Percentiles rank a stretch among this genome's conserved stretches.
Conservation (phyloP, 75 land plant species). For the Cryptomeria japonica region DNA sequence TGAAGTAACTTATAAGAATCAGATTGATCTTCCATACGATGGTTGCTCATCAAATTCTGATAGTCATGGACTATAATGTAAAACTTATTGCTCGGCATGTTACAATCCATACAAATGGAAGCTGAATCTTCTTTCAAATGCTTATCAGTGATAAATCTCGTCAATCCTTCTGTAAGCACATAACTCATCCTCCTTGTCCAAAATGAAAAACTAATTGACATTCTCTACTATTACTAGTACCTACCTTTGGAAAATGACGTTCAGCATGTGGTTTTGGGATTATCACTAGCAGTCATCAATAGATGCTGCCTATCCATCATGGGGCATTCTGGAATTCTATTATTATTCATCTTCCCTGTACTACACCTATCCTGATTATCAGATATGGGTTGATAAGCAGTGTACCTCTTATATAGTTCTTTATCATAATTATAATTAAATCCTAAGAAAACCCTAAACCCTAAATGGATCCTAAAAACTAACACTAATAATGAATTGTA, state of each 20-base stretch:
- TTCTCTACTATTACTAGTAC: background rate
- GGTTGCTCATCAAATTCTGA: background rate
- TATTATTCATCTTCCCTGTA: too few species aligned
- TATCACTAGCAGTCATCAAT: background rate
- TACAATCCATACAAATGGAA: constrained; percentile 20
- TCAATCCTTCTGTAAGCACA: constrained; percentile 76
- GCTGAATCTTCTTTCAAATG: constrained; percentile 46
- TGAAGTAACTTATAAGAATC: too few species aligned
- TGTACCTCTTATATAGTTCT: too few species aligned
- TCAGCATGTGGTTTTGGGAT: background rate
- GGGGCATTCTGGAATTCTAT: too few species aligned
- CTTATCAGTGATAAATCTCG: constrained; percentile 65
- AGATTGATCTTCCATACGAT: background rate
- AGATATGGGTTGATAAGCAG: too few species aligned
- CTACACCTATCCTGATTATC: too few species aligned
- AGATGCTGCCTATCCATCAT: background rate
- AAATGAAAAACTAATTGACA: constrained; percentile 68
- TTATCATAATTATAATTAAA: too few species aligned
- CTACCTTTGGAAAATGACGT: background rate
- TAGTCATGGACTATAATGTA: background rate
- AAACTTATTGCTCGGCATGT: background rate
- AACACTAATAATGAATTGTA: too few species aligned
- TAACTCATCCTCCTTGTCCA: constrained; percentile 75
- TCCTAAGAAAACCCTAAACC: too few species aligned
- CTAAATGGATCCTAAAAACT: too few species aligned